Evolutionary conservation across 169 alveolate species (phyloP).

Genomic region (Perkinsus chesapeaki): DNA sequence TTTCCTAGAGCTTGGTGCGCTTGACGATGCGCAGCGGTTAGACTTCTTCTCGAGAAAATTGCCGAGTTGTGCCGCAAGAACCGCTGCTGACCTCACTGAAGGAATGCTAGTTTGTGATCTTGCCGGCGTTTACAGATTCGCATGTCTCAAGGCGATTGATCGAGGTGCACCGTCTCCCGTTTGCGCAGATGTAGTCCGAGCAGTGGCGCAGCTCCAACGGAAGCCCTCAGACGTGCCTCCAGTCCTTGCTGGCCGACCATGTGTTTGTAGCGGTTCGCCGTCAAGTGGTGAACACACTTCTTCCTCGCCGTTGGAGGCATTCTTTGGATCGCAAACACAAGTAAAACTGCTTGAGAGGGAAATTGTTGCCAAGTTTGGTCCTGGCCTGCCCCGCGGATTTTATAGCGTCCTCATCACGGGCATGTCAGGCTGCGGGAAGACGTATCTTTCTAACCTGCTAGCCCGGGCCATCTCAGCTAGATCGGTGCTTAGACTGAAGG

Average conservation of each 20-base stretch:
- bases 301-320: neutral
- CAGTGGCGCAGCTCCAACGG: neutral
- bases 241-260: neutral
- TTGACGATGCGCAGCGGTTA: neutral
- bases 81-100: neutral
- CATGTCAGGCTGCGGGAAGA: neutral
- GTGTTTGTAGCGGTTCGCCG: neutral
- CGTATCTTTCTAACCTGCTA: neutral
- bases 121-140: neutral
- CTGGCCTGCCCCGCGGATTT: neutral
- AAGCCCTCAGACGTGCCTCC: neutral
- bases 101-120: neutral
- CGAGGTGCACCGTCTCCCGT: neutral
- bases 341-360: neutral
- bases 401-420: neutral
- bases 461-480: neutral
- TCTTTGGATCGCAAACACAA: neutral
- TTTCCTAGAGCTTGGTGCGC: neutral
- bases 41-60: neutral
- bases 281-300: neutral
- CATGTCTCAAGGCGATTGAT: neutral
- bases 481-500: neutral
- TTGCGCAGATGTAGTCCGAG: neutral
- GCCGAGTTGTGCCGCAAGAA: neutral
- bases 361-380: neutral